Base-by-base conservation (phyloP, 768 basidiomycete species). In the Amanita brunnescens region DNA sequence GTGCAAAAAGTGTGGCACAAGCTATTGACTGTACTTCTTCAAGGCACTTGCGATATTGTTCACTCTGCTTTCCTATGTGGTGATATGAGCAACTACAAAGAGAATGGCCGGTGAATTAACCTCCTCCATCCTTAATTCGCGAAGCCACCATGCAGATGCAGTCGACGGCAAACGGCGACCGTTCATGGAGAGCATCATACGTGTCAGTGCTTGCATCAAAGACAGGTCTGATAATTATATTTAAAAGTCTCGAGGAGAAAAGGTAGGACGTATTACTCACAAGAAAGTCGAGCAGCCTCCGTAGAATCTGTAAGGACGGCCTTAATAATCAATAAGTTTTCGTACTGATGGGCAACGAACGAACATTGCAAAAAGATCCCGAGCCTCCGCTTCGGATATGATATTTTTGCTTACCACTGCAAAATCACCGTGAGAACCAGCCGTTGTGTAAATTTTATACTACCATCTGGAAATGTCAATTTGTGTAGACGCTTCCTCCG, bases 81-180 rank as follows among this genome's bases (percentile, higher is more conserved):
- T 41, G 16, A n/a, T 54, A 38, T 49, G 41, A 56, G 42, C 52
- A 53, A 53, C 29, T 18, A 54, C 39, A 38, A 35, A 24, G 2
- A 21, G 18, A 37, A 32, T 33, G 5, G 30, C 12, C 18, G 3
- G 20, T 45, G 16, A 16, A 59, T 79, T 56, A 57, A 88, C 88
- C 87, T 61, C 93, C 92, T 24, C 90, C 92, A 63, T 95, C 93
- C 51, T 89, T 80, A 30, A 93, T 89, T 52, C 86, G 81, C 10
- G 91, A 86, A 2, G 90, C 93, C 33, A 94, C 90, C 85, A 93
- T 90, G 62, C 93, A 92, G 30, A 97, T 94, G 18, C 85, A 82
- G 58, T 94, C 83, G 20, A 97, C 85, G 37, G 91, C 91, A 67
- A 95, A 96, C 0, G 93, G 94, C 47, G 92, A 95, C 42, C 93